Evolutionary conservation across 352 stramenopile genomes (phyloP).

Genomic region (Aphanomyces astaci): DNA sequence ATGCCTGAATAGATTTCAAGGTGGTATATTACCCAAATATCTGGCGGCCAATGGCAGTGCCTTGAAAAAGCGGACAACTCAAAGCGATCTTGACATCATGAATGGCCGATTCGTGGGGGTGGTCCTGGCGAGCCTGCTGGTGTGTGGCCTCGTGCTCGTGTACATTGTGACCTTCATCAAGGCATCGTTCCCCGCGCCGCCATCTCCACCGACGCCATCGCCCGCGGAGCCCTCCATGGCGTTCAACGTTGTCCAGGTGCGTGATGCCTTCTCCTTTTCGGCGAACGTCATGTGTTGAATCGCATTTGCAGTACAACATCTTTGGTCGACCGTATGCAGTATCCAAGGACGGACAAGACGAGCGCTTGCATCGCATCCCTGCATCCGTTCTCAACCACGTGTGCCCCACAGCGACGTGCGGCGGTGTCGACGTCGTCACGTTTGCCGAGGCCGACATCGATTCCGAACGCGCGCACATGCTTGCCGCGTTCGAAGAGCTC

Average conservation of each 20-base stretch:
- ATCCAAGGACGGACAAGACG: constrained; percentile 57
- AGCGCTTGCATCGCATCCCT: constrained; percentile 55
- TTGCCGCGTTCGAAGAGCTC: constrained; percentile 42
- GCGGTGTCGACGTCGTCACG: constrained; percentile 62
- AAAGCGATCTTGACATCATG: too few relatives aligned
- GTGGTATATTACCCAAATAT: too few relatives aligned
- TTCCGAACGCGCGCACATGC: constrained; percentile 47
- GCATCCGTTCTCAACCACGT: constrained; percentile 31
- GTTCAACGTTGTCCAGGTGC: constrained; percentile 55
- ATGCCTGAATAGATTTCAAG: too few relatives aligned
- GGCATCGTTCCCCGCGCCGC: background rate
- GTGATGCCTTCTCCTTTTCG: background rate
- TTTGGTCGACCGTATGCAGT: constrained; percentile 65
- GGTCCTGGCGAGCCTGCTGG: background rate
- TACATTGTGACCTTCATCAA: constrained; percentile 2
- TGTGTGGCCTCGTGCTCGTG: constrained; percentile 7
- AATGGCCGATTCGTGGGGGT: background rate
- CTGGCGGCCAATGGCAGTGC: too few relatives aligned
- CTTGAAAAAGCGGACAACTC: too few relatives aligned
- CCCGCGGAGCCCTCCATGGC: constrained; percentile 27
- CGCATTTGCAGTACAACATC: constrained; percentile 71
- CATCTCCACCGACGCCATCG: background rate
- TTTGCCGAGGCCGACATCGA: constrained; percentile 61
- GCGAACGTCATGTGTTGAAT: too few relatives aligned
- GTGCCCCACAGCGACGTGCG: constrained; percentile 29